These are phyloP conservation scores for Tolypocladium inflatum DNA, from an alignment of 2,329 filamentous ascomycete species.

Conservation along the genomic window DNA sequence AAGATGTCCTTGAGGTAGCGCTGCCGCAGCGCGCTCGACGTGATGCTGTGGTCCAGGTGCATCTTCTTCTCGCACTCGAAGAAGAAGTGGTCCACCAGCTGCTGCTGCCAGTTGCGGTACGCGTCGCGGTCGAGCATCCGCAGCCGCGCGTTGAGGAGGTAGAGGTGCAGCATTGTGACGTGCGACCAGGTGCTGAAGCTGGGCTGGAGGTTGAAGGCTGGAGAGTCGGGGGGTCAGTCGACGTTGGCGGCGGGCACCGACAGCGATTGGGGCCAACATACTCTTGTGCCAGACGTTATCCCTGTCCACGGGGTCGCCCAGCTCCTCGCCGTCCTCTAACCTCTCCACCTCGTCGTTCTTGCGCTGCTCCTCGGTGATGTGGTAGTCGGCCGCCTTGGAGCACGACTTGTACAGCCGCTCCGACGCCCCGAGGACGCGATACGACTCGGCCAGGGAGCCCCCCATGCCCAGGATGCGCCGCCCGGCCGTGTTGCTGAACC, in stretches of 20 bases:
- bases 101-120: slow-evolving; percentile 72
- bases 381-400: slow-evolving; percentile 64
- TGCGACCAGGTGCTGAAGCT: slow-evolving; percentile 96
- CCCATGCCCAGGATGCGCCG: slow-evolving; percentile 24
- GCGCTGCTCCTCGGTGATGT: slow-evolving; percentile 56
- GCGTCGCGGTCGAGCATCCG: slow-evolving; percentile 64
- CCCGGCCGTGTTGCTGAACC: slow-evolving; percentile 25
- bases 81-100: slow-evolving; percentile 93
- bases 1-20: slow-evolving; percentile 80
- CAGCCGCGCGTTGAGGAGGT: slow-evolving; percentile 75
- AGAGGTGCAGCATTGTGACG: slow-evolving; percentile 93
- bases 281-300: slow-evolving; percentile 62
- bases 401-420: slow-evolving; percentile 72
- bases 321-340: slow-evolving; percentile 70
- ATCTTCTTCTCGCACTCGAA: slow-evolving; percentile 79
- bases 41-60: slow-evolving; percentile 67
- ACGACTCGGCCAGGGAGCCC: slow-evolving; percentile 34
- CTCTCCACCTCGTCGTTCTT: slow-evolving; percentile 59
- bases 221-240: neutral
- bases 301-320: slow-evolving; percentile 42
- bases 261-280: slow-evolving; percentile 28
- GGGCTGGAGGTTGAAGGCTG: slow-evolving; percentile 68
- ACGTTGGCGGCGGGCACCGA: neutral
- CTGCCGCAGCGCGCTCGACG: slow-evolving; percentile 48
- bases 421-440: slow-evolving; percentile 71